Base-by-base conservation (phyloP, 2,329 filamentous ascomycete species). In the Xylaria sp. region DNA sequence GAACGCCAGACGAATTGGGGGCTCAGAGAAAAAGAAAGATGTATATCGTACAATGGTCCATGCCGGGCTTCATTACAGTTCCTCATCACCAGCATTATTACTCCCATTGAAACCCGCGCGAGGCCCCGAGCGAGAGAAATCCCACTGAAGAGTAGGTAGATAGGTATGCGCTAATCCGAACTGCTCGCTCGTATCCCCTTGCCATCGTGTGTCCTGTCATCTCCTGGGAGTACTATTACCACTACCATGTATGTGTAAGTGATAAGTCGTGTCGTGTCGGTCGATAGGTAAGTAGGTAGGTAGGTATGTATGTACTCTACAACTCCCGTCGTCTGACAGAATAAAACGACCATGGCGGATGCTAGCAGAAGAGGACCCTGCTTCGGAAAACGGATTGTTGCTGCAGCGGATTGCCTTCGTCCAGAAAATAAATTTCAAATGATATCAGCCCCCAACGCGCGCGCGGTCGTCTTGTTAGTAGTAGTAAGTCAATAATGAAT, bases 21-120 rank as follows among this genome's bases (percentile, higher is more conserved):
- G 54, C 18, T 50, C 23, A 55, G 44, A 48, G 46, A 52, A 13
- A 59, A 46, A 18, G 59, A 53, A 55, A 59, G 46, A 61, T 50
- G 52, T 65, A 65, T 66, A 66, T 66, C 64, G 59, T 66, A 66
- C 64, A 66, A 54, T 39, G 56, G 61, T 53, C 34, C 59, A 57
- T 60, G 54, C 58, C 55, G 54, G 56, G 19, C 50, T 60, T 63
- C 64, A 59, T 64, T 51, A 59, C 53, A 58, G 56, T 63, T 30
- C 60, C 59, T 61, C 59, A 58, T 66, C 62, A 59, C 62, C 64
- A 50, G 60, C 60, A 63, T 66, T 59, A 63, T 54, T 60, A 59
- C 53, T 57, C 48, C 48, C 55, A 11, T 59, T 49, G 50, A 54
- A 47, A 57, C 34, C 49, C 34, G 23, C 23, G 23, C 39, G 37